A percentile compares a stretch with the other conserved stretches of the same genome.
Evolutionary conservation across 2,329 filamentous ascomycete species (phyloP).

Genomic region (Clarireedia paspali): DNA sequence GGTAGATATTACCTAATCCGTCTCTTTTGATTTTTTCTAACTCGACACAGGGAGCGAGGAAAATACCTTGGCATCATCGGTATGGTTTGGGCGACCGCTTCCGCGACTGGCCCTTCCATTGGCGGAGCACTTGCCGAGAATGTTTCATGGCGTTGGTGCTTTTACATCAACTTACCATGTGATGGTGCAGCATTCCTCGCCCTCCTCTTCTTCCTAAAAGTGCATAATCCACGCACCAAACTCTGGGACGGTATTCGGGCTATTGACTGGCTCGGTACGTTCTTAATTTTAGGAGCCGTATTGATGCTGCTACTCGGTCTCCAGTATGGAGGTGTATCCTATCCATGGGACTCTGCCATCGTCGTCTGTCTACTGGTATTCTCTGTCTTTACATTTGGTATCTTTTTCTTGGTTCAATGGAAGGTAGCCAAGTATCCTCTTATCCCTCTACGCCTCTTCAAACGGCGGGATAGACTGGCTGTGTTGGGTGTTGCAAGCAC

Average conservation of each 20-base stretch:
- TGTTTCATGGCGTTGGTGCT: slow-evolving; percentile 19
- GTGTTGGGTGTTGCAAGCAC: not conserved
- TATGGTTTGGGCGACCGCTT: slow-evolving; percentile 56
- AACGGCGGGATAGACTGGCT: slow-evolving; percentile 33
- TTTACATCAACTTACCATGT: slow-evolving; percentile 31
- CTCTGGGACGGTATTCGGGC: slow-evolving; percentile 51
- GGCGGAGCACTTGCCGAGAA: not conserved
- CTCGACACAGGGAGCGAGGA: too few species aligned
- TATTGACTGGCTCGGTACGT: slow-evolving; percentile 50
- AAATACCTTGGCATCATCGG: slow-evolving; percentile 44
- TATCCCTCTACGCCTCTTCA: slow-evolving; percentile 67
- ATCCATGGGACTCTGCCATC: slow-evolving; percentile 62
- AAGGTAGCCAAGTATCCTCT: slow-evolving; percentile 67
- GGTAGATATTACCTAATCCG: not conserved
- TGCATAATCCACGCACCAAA: slow-evolving; percentile 54
- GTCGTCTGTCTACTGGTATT: slow-evolving; percentile 75
- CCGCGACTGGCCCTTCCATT: slow-evolving; percentile 47
- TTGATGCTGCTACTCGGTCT: slow-evolving; percentile 79
- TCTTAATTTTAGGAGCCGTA: slow-evolving; percentile 62
- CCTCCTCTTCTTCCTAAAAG: slow-evolving; percentile 51
- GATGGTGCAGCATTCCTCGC: slow-evolving; percentile 37
- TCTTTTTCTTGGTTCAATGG: slow-evolving; percentile 66
- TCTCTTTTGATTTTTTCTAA: too few species aligned
- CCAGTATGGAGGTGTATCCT: slow-evolving; percentile 68
- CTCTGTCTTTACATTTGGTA: slow-evolving; percentile 45